Conservation (phyloP, 2,329 filamentous ascomycete genomes). For the Fusarium keratoplasticum region DNA sequence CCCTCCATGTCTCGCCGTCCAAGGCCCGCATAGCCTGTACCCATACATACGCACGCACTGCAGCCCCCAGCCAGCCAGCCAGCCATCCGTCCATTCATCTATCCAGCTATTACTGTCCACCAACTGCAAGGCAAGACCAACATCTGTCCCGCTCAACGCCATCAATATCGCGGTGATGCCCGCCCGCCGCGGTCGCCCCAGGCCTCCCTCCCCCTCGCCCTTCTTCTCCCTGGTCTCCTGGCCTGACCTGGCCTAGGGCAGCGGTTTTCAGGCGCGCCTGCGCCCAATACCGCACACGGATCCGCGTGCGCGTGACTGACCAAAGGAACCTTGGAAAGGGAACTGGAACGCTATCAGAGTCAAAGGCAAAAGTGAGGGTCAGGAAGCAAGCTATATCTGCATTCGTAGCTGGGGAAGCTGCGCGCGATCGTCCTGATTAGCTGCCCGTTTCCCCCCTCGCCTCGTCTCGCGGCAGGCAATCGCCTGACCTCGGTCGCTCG, state of each 20-base stretch:
- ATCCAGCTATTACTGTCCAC: background rate
- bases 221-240: constrained; percentile 4
- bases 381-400: background rate
- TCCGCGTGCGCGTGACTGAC: background rate
- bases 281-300: constrained; percentile 2
- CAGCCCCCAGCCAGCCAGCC: background rate
- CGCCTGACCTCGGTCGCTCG: constrained; percentile 18
- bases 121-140: constrained; percentile 1
- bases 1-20: constrained; percentile 14
- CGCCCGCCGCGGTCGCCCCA: constrained; percentile 3
- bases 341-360: constrained; percentile 9
- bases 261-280: background rate
- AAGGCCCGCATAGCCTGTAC: constrained; percentile 1
- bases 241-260: constrained; percentile 3
- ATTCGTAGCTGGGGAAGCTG: constrained; percentile 6
- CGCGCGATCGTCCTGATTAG: constrained; percentile 3
- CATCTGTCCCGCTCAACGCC: background rate
- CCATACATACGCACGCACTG: background rate
- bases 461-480: constrained; percentile 35
- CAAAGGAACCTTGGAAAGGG: background rate
- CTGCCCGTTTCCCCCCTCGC: constrained; percentile 11
- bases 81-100: background rate
- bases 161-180: constrained; percentile 16
- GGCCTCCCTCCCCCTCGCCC: background rate
- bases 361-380: background rate